Base-by-base conservation (phyloP, 1,284 basidiomycete genomes). In the Papiliotrema terrestris region DNA sequence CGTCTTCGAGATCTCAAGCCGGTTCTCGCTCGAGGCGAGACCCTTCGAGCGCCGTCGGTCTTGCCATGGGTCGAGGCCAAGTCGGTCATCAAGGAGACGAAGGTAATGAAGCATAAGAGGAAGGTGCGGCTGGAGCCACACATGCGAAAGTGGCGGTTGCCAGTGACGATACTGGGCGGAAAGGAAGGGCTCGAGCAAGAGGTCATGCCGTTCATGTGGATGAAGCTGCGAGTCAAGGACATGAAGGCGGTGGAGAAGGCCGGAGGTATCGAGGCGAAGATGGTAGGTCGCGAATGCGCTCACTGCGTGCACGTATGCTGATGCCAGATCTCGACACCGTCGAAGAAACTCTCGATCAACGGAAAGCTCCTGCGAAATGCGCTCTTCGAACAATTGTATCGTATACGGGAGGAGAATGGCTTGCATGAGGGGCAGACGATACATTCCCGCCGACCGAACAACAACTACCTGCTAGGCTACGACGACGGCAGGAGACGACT, bases 221-320 rank as follows among this genome's bases (percentile, higher is more conserved):
- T 76, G 14, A 69, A 71, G 58, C 69, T 75, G 67, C 60, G 62
- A 45, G 62, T 64, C 55, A 63, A 66, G 50, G 60, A 66, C 45
- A 43, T 73, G 37, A 69, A 66, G 60, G 65, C 61, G 50, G 66
- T 75, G 8, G 67, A 72, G 57, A 73, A 75, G 59, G 69, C 71
- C 37, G 75, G 75, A 43, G 75, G 75, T 14, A 58, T 76, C 20
- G 75, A 77, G 66, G 75, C 71, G 1, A 55, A 71, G 25, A 51
- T 77, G 54, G 75, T 77, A 57, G 63, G 74, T 71, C 20, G 20
- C 23, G 45, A 46, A 32, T 26, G 6, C 5, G 5, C 3, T 8
- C 9, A n/a, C n/a, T 46, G 45, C 15, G 14, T n/a, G 45, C 11
- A n/a, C 19, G 14, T 8, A 29, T 11, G 49, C 52, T 55, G 36